Evolutionary conservation across 192 early-diverging fungal genomes (phyloP), one percentile per base, ranked within the genome.

Genomic region (Gonapodya sp.): DNA sequence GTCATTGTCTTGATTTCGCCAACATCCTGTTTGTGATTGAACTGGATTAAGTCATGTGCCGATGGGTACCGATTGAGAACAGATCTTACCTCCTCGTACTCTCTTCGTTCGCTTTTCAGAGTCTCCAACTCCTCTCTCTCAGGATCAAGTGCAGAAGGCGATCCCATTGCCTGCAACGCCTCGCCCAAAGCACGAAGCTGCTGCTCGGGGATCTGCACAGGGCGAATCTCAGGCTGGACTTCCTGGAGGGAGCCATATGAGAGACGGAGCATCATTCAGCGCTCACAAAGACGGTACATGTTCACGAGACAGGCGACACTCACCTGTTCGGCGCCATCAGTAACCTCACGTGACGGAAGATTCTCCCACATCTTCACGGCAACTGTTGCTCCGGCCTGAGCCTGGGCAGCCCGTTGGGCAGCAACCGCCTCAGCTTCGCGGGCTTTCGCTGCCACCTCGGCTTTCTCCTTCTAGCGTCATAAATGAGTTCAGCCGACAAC

Each of bases 81-180:
- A 0, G 16, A 0, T 2, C 0, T 75, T 14, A 84, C 89, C 37
- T 88, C 89, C 82, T 1, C 35, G 18, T 73, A 34, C 78, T 91
- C 91, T 83, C 87, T 87, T 46, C 88, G 89, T 31, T 92, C 89
- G 72, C 87, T 85, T 75, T 86, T 91, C 74, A 92, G 84, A 73
- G 89, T 87, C 81, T 92, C 88, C 24, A 92, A 84, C 78, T 88
- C 87, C 73, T 90, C 90, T 78, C 91, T 88, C 79, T 92, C 89
- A 78, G 90, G 88, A 73, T 90, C 83, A 1, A 92, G 86, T 72
- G 87, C 89, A 8, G 90, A 88, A 31, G 88, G 87, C 24, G 88
- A 84, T 16, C 85, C 87, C 78, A 92, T 83, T 32, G 90, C 88
- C 35, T 86, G 84, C 32, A 92, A 78, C 1, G 91, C 90, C 31